Percentiles rank a stretch among this genome's conserved stretches.
phyloP scores from a whole-genome alignment of 352 stramenopile genomes.

The Globisporangium nagaii region DNA sequence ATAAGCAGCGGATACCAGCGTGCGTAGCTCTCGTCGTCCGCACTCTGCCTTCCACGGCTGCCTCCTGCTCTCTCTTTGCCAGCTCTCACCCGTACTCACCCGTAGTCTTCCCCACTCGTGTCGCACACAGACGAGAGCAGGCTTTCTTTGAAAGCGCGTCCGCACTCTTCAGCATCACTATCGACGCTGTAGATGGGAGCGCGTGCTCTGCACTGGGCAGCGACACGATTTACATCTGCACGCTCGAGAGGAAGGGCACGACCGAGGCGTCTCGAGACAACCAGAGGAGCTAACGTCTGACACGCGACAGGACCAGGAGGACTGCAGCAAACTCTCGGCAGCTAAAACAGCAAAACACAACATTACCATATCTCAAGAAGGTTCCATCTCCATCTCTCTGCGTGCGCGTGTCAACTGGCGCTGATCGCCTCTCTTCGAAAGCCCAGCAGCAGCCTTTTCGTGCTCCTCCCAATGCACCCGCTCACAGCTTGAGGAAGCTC shows the following conservation, averaged over 20 bases:
- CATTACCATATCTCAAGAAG: neutral
- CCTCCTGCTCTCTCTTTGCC: too few species aligned
- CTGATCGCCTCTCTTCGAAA: too few species aligned
- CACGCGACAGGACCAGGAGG: neutral
- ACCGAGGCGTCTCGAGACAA: too few species aligned
- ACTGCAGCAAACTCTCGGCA: neutral
- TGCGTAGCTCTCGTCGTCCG: slow-evolving; percentile 12
- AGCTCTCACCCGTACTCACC: neutral
- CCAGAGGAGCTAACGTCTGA: neutral
- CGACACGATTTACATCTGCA: slow-evolving; percentile 53
- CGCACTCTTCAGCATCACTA: slow-evolving; percentile 29
- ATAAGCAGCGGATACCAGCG: slow-evolving; percentile 59
- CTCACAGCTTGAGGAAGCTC: slow-evolving; percentile 64
- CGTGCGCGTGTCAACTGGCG: too few species aligned
- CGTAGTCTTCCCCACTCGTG: neutral
- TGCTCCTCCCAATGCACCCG: neutral
- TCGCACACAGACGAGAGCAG: slow-evolving; percentile 21
- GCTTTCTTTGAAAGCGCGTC: slow-evolving; percentile 35
- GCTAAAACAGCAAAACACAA: too few species aligned
- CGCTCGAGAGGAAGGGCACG: slow-evolving; percentile 14
- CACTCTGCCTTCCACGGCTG: neutral
- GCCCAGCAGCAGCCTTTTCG: too few species aligned
- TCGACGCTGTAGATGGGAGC: slow-evolving; percentile 17
- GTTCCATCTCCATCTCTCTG: neutral
- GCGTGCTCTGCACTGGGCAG: slow-evolving; percentile 5